Evolutionary conservation across 2,329 filamentous ascomycete genomes (phyloP).

Genomic region (Coniochaeta prunicola): DNA sequence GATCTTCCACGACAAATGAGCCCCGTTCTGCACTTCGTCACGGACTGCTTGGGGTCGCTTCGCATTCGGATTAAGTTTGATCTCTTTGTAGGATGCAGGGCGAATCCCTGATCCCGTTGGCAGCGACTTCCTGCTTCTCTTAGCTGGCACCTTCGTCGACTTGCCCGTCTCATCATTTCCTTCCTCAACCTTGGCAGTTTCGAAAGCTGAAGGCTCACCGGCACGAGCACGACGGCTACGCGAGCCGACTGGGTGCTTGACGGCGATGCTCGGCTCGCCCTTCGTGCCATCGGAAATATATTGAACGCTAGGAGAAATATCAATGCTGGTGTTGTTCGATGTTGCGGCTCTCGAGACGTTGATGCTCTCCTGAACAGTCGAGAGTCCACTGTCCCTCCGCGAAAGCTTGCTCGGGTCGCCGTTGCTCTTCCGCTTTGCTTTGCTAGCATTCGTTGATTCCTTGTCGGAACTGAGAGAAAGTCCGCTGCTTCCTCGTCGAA

Average conservation of each 20-base stretch:
- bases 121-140: conserved; percentile 3
- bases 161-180: conserved; percentile 18
- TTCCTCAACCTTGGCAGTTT: neutral
- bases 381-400: neutral
- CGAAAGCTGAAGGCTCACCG: neutral
- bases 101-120: neutral
- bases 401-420: neutral
- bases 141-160: conserved; percentile 20
- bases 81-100: conserved; percentile 9
- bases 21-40: conserved; percentile 37
- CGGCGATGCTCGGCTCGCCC: neutral
- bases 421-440: conserved; percentile 3
- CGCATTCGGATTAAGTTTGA: conserved; percentile 21
- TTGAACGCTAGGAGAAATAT: neutral
- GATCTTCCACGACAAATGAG: conserved; percentile 36
- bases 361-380: neutral
- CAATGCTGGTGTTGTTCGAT: neutral
- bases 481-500: neutral
- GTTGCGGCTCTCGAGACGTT: neutral
- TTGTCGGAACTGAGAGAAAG: neutral
- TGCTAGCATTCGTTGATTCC: conserved; percentile 19
- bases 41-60: conserved; percentile 34
- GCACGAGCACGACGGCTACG: neutral
- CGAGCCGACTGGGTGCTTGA: neutral
- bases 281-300: neutral